Base-by-base conservation (phyloP, 1,284 basidiomycete genomes). In the Mycosarcoma mackinlayi region DNA sequence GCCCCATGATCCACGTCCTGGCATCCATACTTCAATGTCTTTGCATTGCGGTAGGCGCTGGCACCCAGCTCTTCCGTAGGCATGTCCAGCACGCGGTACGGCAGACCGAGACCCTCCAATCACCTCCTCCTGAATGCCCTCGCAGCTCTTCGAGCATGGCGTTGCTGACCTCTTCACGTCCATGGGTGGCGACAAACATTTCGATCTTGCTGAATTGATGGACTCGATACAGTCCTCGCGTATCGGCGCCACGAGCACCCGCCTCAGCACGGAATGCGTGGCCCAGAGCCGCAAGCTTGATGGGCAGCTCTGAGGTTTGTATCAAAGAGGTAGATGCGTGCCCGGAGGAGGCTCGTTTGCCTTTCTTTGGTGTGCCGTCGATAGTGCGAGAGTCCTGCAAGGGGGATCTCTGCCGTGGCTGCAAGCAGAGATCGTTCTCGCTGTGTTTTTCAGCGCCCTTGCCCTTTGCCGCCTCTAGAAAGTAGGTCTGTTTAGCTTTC, bases 21-120 rank as follows among this genome's bases (percentile, higher is more conserved):
- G 95, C 96, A 98, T 99, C 95, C 95, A 99, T 1, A 90, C 93
- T 83, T 98, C 96, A 83, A 98, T 93, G 81, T 99, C 96, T 82
- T 93, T 95, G n/a, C n/a, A 84, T 98, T 99, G 41, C 93, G 88
- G 78, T 91, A 92, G 0, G 96, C 96, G 61, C 90, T 91, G 0
- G 94, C 93, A 6, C 96, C 96, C 2, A 99, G 87, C 84, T 98
- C 96, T 83, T 97, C 92, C 0, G 92, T 93, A 0, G 96, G 94
- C 96, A 99, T 99, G 77, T 98, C 93, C 44, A 98, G 86, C 9
- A 98, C 88, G 46, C 95, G 96, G 71, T 31, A 64, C 19, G 30
- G 59, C 19, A 79, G 58, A 8, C 71, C 75, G 0, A 77, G 54
- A n/a, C 6, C 68, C 68, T 6, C 55, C 41, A 33, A 76, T 65